phyloP scores from a whole-genome alignment of 2,329 filamentous ascomycete genomes.

The Cytospora piceicola region DNA sequence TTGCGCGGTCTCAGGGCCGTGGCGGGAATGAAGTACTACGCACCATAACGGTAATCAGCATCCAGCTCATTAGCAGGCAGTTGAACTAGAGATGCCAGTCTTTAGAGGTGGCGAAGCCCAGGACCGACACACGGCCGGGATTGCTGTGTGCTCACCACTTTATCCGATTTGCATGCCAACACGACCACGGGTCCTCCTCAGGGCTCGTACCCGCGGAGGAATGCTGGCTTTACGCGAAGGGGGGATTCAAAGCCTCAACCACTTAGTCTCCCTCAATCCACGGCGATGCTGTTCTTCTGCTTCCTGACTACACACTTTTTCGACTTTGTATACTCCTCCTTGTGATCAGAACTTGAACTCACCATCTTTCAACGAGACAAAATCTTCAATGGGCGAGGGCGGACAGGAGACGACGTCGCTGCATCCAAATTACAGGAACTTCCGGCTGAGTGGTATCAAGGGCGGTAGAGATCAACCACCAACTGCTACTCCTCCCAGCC shows the following conservation, averaged over 20 bases:
- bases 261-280: slow-evolving; percentile 26
- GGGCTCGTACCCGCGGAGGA: slow-evolving; percentile 13
- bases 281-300: slow-evolving; percentile 9
- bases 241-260: slow-evolving; percentile 15
- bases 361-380: neutral
- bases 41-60: slow-evolving; percentile 1
- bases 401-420: slow-evolving; percentile 14
- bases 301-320: slow-evolving; percentile 7
- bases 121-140: slow-evolving; percentile 13
- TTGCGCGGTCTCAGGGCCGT: slow-evolving; percentile 18
- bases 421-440: slow-evolving; percentile 12
- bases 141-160: slow-evolving; percentile 22
- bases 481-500: slow-evolving; percentile 9
- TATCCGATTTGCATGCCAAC: slow-evolving; percentile 24
- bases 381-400: slow-evolving; percentile 9
- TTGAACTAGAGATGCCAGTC: neutral
- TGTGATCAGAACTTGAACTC: neutral
- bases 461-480: slow-evolving; percentile 22
- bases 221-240: slow-evolving; percentile 21
- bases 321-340: neutral
- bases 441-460: slow-evolving; percentile 12
- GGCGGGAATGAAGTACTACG: slow-evolving; percentile 12
- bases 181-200: slow-evolving; percentile 18
- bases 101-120: slow-evolving; percentile 9
- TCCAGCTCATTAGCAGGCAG: slow-evolving; percentile 3